Evolutionary conservation across 305 asterid genomes (phyloP).

Genomic region (Solanum hybrid): DNA sequence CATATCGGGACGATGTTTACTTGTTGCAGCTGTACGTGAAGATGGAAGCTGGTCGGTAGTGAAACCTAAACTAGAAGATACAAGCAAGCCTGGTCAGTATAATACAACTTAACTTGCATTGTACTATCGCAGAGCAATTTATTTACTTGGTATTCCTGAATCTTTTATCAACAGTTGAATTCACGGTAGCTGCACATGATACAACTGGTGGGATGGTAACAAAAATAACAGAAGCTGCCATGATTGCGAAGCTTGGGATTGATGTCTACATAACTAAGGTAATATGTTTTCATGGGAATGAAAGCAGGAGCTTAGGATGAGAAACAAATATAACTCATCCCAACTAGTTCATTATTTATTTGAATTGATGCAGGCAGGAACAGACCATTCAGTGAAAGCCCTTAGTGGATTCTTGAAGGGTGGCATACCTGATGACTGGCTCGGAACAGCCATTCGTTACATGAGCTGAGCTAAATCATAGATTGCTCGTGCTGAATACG

Average conservation of each 20-base stretch:
- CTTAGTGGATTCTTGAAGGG: constrained; percentile 44
- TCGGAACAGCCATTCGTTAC: constrained; percentile 63
- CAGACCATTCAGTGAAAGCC: constrained; percentile 61
- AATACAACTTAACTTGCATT: background rate
- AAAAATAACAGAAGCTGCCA: constrained; percentile 86
- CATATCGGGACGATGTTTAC: background rate
- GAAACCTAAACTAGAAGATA: constrained; percentile 46
- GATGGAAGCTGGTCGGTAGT: constrained; percentile 90
- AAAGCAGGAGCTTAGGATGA: background rate
- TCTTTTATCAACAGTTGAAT: constrained; percentile 41
- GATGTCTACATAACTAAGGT: constrained; percentile 92
- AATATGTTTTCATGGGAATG: background rate
- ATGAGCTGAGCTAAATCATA: constrained; percentile 29
- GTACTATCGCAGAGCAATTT: background rate
- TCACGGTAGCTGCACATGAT: constrained; percentile 80
- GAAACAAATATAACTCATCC: background rate
- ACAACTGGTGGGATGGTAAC: constrained; percentile 96
- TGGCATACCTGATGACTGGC: constrained; percentile 66
- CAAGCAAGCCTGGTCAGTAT: constrained; percentile 43
- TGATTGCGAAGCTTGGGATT: constrained; percentile 81
- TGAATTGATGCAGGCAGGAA: constrained; percentile 54
- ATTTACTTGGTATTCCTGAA: background rate
- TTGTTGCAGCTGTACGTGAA: constrained; percentile 61
- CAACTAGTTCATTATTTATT: background rate
- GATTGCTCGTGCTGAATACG: background rate